These are phyloP conservation scores for Haplosporangium gracile DNA, from an alignment of 192 early-diverging fungal species.

Conservation along the genomic window DNA sequence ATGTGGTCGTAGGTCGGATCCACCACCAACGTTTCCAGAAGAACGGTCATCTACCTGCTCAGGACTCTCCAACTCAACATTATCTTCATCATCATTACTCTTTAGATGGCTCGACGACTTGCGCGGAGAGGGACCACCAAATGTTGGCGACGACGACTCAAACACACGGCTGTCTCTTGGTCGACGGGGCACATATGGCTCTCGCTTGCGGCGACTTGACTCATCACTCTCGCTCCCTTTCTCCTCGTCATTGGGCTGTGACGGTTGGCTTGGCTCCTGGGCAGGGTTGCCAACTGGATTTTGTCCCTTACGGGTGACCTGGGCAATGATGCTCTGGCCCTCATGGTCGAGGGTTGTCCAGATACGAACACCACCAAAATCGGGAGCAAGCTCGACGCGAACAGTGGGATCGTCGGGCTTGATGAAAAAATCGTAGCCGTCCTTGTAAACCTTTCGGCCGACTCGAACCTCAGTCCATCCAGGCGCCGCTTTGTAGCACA, in stretches of 20 bases:
- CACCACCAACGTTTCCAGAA: constrained; percentile 30
- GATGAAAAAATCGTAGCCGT: constrained; percentile 61
- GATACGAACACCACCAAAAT: constrained; percentile 58
- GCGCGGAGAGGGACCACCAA: constrained; percentile 33
- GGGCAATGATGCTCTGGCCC: constrained; percentile 49
- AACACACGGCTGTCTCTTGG: constrained; percentile 34
- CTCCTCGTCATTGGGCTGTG: constrained; percentile 7
- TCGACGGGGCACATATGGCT: constrained; percentile 23
- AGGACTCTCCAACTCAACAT: constrained; percentile 16
- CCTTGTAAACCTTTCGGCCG: constrained; percentile 55
- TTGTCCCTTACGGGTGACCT: constrained; percentile 50
- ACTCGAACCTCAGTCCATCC: constrained; percentile 65
- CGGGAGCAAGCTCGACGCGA: constrained; percentile 58
- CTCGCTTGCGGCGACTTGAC: constrained; percentile 9
- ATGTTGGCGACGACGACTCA: constrained; percentile 21
- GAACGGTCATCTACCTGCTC: constrained; percentile 36
- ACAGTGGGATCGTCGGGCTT: constrained; percentile 56
- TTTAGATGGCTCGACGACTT: constrained; percentile 44
- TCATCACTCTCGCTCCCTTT: constrained; percentile 5
- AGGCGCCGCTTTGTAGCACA: constrained; percentile 56
- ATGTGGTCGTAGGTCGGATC: constrained; percentile 43
- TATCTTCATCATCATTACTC: constrained; percentile 35
- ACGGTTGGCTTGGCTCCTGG: not conserved
- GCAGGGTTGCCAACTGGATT: not conserved
- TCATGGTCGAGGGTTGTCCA: constrained; percentile 57